A percentile compares a stretch with the other conserved stretches of the same genome.
Evolutionary conservation across 164 flowering plant genomes (phyloP).

Genomic region (Aristolochia contorta): DNA sequence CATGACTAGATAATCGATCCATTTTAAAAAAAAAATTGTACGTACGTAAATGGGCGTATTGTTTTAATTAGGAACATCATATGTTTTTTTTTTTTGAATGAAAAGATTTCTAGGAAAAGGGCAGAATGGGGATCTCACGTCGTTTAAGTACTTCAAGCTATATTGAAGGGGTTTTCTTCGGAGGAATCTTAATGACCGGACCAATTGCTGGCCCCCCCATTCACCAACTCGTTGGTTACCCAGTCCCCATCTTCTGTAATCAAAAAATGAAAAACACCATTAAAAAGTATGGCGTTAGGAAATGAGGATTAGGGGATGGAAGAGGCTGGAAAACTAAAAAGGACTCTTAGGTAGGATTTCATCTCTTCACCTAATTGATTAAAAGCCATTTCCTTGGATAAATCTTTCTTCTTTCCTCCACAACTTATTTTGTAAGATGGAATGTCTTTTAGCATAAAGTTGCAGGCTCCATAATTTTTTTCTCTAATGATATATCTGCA

Average conservation of each 20-base stretch:
- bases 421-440: too few species aligned
- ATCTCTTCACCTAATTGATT: slow-evolving; percentile 8
- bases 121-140: slow-evolving; percentile 1
- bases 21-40: too few species aligned
- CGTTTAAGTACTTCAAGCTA: background rate
- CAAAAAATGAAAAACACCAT: background rate
- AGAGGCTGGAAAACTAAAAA: background rate
- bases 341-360: slow-evolving; percentile 3
- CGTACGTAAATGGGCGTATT: too few species aligned
- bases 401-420: too few species aligned
- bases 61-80: too few species aligned
- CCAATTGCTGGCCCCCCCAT: slow-evolving; percentile 11
- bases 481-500: too few species aligned
- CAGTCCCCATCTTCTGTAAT: slow-evolving; percentile 7
- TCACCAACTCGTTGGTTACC: slow-evolving; percentile 19
- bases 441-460: too few species aligned
- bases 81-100: too few species aligned
- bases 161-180: background rate
- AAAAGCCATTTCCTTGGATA: background rate
- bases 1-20: too few species aligned
- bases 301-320: background rate
- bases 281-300: background rate
- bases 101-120: too few species aligned
- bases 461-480: too few species aligned
- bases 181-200: slow-evolving; percentile 1